phyloP scores from a whole-genome alignment of 208 protist species.

The Wallacemonas rigidus region DNA sequence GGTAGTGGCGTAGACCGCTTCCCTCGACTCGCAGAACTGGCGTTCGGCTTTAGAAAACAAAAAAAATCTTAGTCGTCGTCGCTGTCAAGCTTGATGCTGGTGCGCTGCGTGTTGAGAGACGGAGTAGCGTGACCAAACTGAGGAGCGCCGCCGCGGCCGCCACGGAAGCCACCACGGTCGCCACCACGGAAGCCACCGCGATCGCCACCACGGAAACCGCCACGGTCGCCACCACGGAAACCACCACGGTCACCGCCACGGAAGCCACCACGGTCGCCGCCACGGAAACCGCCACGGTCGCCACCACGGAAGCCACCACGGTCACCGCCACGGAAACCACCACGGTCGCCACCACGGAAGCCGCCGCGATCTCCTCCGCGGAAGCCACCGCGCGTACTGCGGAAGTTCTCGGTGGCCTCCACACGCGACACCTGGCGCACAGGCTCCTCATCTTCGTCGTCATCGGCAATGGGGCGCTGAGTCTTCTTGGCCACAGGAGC shows the following conservation, averaged over 20 bases:
- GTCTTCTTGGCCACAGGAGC: conserved; percentile 24
- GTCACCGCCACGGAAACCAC: conserved; percentile 41
- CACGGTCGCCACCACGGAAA: conserved; percentile 25
- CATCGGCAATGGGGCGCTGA: conserved; percentile 19
- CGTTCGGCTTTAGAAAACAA: background rate
- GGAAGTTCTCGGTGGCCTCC: conserved; percentile 32
- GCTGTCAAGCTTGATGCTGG: conserved; percentile 75
- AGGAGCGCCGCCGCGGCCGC: conserved; percentile 58
- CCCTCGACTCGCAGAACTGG: too few relatives aligned
- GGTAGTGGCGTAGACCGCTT: too few relatives aligned
- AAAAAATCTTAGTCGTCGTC: conserved; percentile 59
- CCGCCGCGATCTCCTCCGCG: conserved; percentile 22
- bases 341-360: conserved; percentile 39
- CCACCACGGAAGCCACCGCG: conserved; percentile 60
- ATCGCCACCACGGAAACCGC: conserved; percentile 28
- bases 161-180: conserved; percentile 42
- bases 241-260: conserved; percentile 33
- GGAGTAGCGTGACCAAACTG: conserved; percentile 61
- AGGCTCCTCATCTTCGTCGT: conserved; percentile 34
- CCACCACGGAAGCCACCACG: conserved; percentile 49
- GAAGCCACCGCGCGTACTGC: conserved; percentile 12
- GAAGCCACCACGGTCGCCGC: conserved; percentile 36
- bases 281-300: conserved; percentile 36
- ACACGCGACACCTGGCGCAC: conserved; percentile 46
- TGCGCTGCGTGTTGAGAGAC: conserved; percentile 49